A percentile compares a stretch with the other conserved stretches of the same genome.
Evolutionary conservation across 805 yeast genomes (phyloP).

Genomic region (Pichia cephalocereana): DNA sequence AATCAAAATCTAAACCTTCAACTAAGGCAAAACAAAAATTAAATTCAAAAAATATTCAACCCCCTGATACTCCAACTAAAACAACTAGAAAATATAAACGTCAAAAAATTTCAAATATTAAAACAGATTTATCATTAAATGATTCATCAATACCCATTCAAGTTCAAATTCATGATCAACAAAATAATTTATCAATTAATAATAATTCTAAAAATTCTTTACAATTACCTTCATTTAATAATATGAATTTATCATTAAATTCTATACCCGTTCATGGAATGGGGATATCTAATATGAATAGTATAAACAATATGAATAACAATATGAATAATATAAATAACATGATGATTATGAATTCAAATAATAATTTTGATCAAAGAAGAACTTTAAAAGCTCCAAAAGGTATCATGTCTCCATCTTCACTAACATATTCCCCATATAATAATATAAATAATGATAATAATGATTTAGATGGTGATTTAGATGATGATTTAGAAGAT

Average conservation of each 20-base stretch:
- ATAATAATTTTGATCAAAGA: background rate
- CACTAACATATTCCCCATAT: background rate
- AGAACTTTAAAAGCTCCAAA: background rate
- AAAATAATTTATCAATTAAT: background rate
- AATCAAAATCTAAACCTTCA: background rate
- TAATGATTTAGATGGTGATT: background rate
- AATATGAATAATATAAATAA: background rate
- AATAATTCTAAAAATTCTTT: background rate
- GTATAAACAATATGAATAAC: background rate
- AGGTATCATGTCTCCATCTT: background rate
- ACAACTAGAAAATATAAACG: background rate
- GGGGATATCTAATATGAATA: background rate
- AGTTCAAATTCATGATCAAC: background rate
- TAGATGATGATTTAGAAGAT: conserved; percentile 3
- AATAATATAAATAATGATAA: background rate
- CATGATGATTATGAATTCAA: background rate
- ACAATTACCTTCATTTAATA: background rate
- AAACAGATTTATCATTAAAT: background rate
- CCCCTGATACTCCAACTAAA: conserved; percentile 6
- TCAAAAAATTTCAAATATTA: background rate
- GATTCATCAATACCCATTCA: background rate
- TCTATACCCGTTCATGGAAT: background rate
- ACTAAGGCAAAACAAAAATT: background rate
- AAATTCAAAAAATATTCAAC: background rate
- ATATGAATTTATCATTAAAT: background rate